Evolutionary conservation across 805 yeast genomes (phyloP).

Genomic region (Blastobotrys mokoenaii): DNA sequence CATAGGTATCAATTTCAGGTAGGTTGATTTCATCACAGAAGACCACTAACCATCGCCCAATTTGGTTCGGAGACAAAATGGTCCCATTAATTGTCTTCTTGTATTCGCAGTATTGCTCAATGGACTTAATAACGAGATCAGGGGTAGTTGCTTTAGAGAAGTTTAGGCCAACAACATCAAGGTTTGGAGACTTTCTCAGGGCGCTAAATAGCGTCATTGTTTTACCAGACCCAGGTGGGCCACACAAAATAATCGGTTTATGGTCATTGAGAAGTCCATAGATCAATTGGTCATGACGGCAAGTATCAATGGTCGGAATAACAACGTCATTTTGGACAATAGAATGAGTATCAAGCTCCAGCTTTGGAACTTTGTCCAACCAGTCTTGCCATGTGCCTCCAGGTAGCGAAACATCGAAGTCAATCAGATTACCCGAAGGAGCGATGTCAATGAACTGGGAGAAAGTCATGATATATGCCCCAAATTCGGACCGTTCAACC

Average conservation of each 20-base stretch:
- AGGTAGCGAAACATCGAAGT: constrained; percentile 38
- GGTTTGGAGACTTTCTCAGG: constrained; percentile 45
- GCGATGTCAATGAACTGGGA: constrained; percentile 18
- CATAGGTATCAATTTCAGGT: constrained; percentile 63
- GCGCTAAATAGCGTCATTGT: constrained; percentile 81
- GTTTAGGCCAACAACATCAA: constrained; percentile 61
- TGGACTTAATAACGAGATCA: constrained; percentile 45
- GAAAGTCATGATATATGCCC: constrained; percentile 22
- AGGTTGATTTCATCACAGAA: constrained; percentile 91
- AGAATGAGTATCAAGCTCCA: constrained; percentile 48
- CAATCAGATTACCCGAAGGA: constrained; percentile 25
- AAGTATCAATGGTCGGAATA: constrained; percentile 73
- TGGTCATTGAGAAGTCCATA: constrained; percentile 48
- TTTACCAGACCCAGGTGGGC: constrained; percentile 97
- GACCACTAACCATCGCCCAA: constrained; percentile 66
- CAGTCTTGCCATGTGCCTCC: constrained; percentile 41
- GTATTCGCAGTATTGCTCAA: constrained; percentile 69
- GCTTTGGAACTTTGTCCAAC: constrained; percentile 32
- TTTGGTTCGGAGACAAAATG: constrained; percentile 46
- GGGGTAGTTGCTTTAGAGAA: constrained; percentile 78
- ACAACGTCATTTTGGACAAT: constrained; percentile 55
- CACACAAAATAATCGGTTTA: constrained; percentile 65
- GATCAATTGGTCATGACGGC: constrained; percentile 54
- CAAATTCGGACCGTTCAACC: constrained; percentile 34
- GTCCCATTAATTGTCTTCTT: constrained; percentile 43